Evolutionary conservation across 768 basidiomycete genomes (phyloP), one percentile per base, ranked within the genome.

Genomic region (Leucosporidium yakuticum): DNA sequence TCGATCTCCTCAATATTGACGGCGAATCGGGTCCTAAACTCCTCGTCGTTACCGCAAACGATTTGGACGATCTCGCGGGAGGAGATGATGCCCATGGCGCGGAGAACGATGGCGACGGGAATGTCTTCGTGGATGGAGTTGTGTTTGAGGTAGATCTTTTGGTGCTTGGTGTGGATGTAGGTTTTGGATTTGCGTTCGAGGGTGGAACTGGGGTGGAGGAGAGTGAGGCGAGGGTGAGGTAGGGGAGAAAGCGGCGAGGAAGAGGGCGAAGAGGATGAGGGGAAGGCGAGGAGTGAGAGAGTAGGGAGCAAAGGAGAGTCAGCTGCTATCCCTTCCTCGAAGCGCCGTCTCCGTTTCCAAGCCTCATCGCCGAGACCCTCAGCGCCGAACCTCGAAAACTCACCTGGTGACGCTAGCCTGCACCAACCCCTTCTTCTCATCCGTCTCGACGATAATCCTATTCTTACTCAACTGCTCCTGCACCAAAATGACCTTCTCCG

Each of bases 391-490:
- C 39, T 15, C 8, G 17, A 15, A 63, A 31, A 48, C 91, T 77
- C 75, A 94, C 90, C 93, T 96, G 60, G 94, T 97, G 79, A 94
- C 96, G 6, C 91, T 93, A 4, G 95, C 92, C 77, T 91, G 91
- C 0, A 96, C 93, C 29, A 73, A 34, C 8, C 90, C 90, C 79
- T 98, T 97, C 51, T 86, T 86, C 27, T 83, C 80, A 79, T 98
- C 96, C 9, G 88, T 89, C 81, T 98, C 96, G 69, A 99, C 96
- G 73, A 99, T 97, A 77, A 99, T 99, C 51, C 96, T 85, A 79
- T 99, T 98, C 83, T 98, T 98, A 83, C 91, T 94, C 76, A 98
- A 80, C 80, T 99, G 96, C 78, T 98, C 96, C 79, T 99, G 96
- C 11, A 99, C 95, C 69, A 99, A 82, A 73, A 99, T 99, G 74